Conservation (phyloP, 345 rosid genomes). For the Conringia planisiliqua region DNA sequence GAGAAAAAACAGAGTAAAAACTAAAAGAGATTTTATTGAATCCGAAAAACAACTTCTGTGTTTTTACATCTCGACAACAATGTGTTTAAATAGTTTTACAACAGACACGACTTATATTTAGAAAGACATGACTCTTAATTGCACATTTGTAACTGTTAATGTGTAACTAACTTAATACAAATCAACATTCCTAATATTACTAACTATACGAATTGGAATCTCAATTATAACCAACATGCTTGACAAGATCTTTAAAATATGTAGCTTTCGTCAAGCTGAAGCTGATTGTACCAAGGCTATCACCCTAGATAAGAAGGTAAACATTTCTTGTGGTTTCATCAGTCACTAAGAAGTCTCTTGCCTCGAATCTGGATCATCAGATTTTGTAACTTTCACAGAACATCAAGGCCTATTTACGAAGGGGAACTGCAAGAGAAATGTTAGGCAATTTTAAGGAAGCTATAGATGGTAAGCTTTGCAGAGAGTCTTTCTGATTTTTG, state of each 20-base stretch:
- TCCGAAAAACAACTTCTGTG: too few species aligned
- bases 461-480: constrained; percentile 55
- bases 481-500: not conserved
- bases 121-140: too few species aligned
- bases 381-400: not conserved
- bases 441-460: constrained; percentile 75
- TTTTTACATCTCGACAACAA: too few species aligned
- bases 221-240: too few species aligned
- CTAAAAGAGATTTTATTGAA: too few species aligned
- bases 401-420: not conserved
- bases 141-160: too few species aligned
- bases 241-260: not conserved
- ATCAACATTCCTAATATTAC: too few species aligned
- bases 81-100: too few species aligned
- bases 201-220: too few species aligned
- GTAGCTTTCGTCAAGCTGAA: not conserved
- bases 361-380: not conserved
- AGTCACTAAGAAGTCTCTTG: not conserved
- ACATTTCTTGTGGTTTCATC: not conserved
- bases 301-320: not conserved
- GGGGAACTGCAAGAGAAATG: constrained; percentile 61
- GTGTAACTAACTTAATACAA: too few species aligned
- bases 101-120: too few species aligned
- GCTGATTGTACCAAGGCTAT: not conserved
- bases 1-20: too few species aligned